phyloP scores from a whole-genome alignment of 441 rosid genomes.

The Theobroma grandiflorum region DNA sequence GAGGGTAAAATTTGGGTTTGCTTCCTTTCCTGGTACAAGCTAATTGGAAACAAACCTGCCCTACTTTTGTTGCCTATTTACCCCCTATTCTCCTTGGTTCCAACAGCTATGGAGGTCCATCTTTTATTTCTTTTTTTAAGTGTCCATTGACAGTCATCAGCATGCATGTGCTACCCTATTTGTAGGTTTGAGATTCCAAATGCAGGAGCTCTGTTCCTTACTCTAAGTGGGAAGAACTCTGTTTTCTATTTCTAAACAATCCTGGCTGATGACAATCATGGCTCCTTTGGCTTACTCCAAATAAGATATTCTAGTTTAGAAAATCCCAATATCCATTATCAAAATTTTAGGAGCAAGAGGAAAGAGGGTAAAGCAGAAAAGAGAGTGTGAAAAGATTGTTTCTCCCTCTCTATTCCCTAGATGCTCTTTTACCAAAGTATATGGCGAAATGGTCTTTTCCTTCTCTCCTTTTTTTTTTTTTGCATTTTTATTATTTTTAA shows the following conservation, averaged over 20 bases:
- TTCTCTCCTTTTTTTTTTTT: no score
- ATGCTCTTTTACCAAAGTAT: background rate
- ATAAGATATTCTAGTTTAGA: background rate
- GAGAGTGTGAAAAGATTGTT: background rate
- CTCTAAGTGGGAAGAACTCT: conserved; percentile 42
- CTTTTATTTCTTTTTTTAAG: no score
- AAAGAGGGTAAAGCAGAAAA: background rate
- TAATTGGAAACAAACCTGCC: background rate
- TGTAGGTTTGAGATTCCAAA: conserved; percentile 52
- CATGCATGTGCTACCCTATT: conserved; percentile 11
- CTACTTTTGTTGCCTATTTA: background rate
- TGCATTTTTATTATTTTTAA: no score
- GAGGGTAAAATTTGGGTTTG: background rate
- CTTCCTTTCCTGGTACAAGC: conserved; percentile 16
- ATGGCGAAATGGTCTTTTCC: background rate
- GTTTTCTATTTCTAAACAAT: conserved; percentile 23
- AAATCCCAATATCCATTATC: conserved; percentile 1
- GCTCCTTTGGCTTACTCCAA: background rate
- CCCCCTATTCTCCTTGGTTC: conserved; percentile 14
- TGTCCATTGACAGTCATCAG: background rate
- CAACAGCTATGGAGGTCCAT: conserved; percentile 11
- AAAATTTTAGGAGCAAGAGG: background rate
- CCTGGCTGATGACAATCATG: background rate
- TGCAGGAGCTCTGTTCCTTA: conserved; percentile 55
- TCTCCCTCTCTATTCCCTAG: background rate